These are phyloP conservation scores for Tulasnella sp. DNA, from an alignment of 768 basidiomycete genomes.

Conservation along the genomic window DNA sequence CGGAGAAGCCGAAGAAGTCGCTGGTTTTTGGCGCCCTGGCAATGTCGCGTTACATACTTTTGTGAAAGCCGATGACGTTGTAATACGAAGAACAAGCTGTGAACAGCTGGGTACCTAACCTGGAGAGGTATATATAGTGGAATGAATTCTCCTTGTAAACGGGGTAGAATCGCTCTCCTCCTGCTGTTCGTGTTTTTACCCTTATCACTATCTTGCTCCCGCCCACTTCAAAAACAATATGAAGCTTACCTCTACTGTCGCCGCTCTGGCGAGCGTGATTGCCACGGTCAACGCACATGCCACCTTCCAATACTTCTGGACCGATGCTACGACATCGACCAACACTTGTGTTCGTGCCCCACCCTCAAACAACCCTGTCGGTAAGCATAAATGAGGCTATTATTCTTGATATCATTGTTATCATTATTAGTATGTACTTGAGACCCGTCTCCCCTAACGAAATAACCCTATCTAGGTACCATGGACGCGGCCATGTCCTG, in stretches of 20 bases:
- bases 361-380: slow-evolving; percentile 48
- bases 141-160: background rate
- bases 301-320: slow-evolving; percentile 54
- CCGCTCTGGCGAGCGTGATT: slow-evolving; percentile 20
- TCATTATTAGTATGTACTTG: background rate
- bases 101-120: background rate
- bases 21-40: background rate
- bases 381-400: background rate
- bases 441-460: background rate
- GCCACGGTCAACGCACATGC: slow-evolving; percentile 45
- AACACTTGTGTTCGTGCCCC: slow-evolving; percentile 49
- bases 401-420: background rate
- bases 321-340: slow-evolving; percentile 48
- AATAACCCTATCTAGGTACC: background rate
- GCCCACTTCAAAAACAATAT: background rate
- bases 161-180: background rate
- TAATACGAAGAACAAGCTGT: background rate
- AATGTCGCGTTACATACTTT: background rate
- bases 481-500: slow-evolving; percentile 47
- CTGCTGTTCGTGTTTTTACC: background rate
- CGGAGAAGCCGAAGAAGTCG: background rate
- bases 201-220: background rate
- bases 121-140: background rate
- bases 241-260: background rate
- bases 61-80: background rate